phyloP scores from a whole-genome alignment of 1,284 basidiomycete genomes.

The Pseudozyma sp. region DNA sequence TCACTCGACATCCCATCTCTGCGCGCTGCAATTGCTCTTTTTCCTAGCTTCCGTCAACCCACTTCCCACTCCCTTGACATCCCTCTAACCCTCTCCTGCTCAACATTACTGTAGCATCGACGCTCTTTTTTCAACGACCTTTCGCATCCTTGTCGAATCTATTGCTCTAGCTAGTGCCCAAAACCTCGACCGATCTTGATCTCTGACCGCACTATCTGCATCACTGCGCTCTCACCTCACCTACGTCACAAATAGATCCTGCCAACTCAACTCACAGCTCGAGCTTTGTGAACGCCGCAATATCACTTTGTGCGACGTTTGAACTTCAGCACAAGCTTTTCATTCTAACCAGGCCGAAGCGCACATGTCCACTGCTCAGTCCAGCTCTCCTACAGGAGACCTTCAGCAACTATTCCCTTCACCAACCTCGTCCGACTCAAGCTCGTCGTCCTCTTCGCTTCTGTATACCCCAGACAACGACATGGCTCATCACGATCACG shows the following conservation, averaged over 20 bases:
- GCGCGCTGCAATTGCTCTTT: not conserved
- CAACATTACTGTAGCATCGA: not conserved
- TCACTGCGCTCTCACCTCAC: not conserved
- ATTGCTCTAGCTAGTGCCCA: not conserved
- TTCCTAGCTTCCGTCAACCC: not conserved
- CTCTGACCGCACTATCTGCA: slow-evolving; percentile 9
- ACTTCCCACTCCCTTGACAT: not conserved
- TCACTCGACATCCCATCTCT: not conserved
- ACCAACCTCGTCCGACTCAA: slow-evolving; percentile 53
- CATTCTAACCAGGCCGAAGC: not conserved
- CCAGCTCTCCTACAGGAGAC: slow-evolving; percentile 43
- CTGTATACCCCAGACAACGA: slow-evolving; percentile 53
- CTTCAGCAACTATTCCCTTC: slow-evolving; percentile 44
- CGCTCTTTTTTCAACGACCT: slow-evolving; percentile 11
- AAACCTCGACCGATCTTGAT: not conserved
- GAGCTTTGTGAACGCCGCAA: slow-evolving; percentile 7
- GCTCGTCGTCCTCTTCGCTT: slow-evolving; percentile 41
- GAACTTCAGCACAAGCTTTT: not conserved
- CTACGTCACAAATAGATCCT: slow-evolving; percentile 3
- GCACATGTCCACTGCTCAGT: slow-evolving; percentile 44
- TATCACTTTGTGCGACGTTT: not conserved
- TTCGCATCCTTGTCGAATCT: slow-evolving; percentile 17
- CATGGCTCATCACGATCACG: slow-evolving; percentile 17
- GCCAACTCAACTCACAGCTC: not conserved
- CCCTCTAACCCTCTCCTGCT: not conserved